A percentile compares a stretch with the other conserved stretches of the same genome.
phyloP scores from a whole-genome alignment of 768 basidiomycete genomes.

The Macrolepiota dolichaula region DNA sequence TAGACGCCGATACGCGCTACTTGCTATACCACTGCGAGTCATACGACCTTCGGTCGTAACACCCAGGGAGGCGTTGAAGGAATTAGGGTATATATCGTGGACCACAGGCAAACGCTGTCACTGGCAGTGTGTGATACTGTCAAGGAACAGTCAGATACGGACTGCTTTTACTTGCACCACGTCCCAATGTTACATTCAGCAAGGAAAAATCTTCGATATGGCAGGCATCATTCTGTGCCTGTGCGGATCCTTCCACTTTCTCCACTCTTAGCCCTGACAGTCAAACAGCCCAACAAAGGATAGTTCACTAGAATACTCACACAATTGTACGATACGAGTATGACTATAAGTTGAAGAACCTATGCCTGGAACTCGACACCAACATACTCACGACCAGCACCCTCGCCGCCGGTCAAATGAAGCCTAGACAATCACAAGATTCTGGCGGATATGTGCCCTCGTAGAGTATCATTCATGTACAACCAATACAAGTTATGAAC shows the following conservation, averaged over 20 bases:
- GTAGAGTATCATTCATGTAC: constrained; percentile 79
- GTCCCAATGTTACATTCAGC: no score
- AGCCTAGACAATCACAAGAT: constrained; percentile 60
- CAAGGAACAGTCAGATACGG: no score
- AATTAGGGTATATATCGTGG: no score
- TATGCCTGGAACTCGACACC: constrained; percentile 91
- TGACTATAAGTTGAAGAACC: constrained; percentile 29
- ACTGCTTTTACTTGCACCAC: no score
- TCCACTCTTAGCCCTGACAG: background rate
- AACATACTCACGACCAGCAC: constrained; percentile 85
- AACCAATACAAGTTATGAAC: constrained; percentile 72
- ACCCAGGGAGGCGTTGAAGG: no score
- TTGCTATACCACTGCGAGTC: no score
- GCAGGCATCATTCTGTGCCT: no score
- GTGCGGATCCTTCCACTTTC: background rate
- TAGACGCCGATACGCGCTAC: no score
- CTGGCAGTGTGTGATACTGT: no score
- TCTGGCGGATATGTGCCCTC: constrained; percentile 80
- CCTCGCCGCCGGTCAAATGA: constrained; percentile 39
- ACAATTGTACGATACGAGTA: background rate
- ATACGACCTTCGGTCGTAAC: no score
- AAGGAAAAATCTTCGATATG: no score
- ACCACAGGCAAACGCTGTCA: no score
- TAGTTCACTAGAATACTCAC: background rate
- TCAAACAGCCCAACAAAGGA: background rate